phyloP scores from a whole-genome alignment of 2,329 filamentous ascomycete genomes.

The Colletotrichum viniferum region DNA sequence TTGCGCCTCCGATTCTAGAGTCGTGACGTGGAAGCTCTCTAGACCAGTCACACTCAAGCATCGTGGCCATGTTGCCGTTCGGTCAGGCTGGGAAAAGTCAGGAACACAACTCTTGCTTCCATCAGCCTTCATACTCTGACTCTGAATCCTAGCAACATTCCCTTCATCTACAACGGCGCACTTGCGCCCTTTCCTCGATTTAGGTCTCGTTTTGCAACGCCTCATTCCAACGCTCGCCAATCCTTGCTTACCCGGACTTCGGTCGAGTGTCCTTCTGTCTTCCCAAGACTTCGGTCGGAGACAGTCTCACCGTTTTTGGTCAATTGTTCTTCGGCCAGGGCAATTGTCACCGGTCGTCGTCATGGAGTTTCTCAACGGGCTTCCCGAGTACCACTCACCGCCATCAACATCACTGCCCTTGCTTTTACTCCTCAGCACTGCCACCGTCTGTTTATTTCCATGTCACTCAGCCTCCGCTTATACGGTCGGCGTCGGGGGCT shows the following conservation, averaged over 20 bases:
- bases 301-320: background rate
- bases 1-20: background rate
- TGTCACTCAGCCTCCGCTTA: background rate
- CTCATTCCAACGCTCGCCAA: background rate
- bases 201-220: background rate
- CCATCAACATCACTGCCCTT: background rate
- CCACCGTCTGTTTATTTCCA: background rate
- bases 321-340: background rate
- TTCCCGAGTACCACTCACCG: background rate
- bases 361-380: background rate
- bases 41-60: background rate
- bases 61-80: background rate
- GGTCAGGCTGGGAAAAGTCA: background rate
- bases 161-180: background rate
- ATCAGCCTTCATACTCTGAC: background rate
- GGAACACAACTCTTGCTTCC: background rate
- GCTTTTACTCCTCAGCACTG: background rate
- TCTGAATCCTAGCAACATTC: background rate
- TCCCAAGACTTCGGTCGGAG: background rate
- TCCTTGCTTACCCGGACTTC: background rate
- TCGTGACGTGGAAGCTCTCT: background rate
- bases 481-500: background rate
- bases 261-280: background rate
- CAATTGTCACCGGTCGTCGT: background rate
- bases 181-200: background rate